Evolutionary conservation across 768 basidiomycete species (phyloP).

Genomic region (Termitomyces heimii): DNA sequence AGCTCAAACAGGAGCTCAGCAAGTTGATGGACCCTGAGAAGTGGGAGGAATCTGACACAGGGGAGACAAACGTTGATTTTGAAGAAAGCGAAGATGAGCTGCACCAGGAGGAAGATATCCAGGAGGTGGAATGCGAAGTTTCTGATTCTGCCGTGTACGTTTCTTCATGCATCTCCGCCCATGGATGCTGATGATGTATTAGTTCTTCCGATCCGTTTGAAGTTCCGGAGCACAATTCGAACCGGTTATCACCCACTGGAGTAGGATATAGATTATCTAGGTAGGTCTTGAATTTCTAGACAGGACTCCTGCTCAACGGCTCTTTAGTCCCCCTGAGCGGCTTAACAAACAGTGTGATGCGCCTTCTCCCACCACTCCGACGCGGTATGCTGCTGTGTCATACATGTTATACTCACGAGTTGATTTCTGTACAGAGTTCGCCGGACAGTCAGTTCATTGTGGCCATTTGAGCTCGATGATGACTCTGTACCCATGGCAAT

Average conservation of each 20-base stretch:
- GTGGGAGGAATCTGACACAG: conserved; percentile 19
- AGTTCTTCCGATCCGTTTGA: conserved; percentile 11
- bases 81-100: conserved; percentile 24
- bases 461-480: neutral
- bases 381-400: conserved; percentile 1
- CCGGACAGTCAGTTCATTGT: neutral
- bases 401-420: neutral
- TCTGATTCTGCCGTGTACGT: neutral
- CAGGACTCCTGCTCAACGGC: neutral
- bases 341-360: neutral
- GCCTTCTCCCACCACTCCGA: conserved; percentile 6
- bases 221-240: neutral
- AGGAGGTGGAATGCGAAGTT: conserved; percentile 11
- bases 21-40: conserved; percentile 27
- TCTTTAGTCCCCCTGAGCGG: conserved; percentile 4
- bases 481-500: neutral
- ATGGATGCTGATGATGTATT: neutral
- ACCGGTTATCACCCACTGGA: neutral
- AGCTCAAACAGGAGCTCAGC: conserved; percentile 46
- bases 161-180: neutral
- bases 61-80: conserved; percentile 5
- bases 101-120: conserved; percentile 19
- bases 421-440: neutral
- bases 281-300: neutral
- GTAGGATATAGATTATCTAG: conserved; percentile 3